Evolutionary conservation across 495 filamentous ascomycete genomes (phyloP).

Genomic region (Penicillium canariense): DNA sequence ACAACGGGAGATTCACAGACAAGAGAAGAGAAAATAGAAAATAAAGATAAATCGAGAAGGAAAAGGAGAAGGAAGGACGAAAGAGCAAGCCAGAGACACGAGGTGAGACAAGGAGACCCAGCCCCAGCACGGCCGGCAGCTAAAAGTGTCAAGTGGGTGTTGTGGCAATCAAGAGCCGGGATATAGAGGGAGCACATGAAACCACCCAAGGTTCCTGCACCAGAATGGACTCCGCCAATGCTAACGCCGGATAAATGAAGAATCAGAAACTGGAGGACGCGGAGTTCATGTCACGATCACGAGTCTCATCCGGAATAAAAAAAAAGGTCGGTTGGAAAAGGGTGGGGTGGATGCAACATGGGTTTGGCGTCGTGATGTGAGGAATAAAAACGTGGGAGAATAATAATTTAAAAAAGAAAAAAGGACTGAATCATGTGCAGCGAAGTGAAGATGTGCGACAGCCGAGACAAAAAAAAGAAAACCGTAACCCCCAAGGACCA

Average conservation of each 20-base stretch:
- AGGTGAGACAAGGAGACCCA: conserved; percentile 1
- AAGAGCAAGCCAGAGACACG: conserved; percentile 12
- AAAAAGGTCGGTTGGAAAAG: conserved; percentile 11
- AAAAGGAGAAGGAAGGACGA: conserved; percentile 14
- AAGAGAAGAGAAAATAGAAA: conserved; percentile 16
- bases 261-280: conserved; percentile 27
- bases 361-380: conserved; percentile 24
- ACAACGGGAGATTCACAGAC: conserved; percentile 9
- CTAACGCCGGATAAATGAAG: conserved; percentile 35
- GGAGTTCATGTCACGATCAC: conserved; percentile 24
- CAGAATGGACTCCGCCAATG: conserved; percentile 32
- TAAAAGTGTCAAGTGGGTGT: background rate
- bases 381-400: conserved; percentile 2
- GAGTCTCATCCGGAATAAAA: conserved; percentile 24
- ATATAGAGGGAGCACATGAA: conserved; percentile 27
- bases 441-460: conserved; percentile 22
- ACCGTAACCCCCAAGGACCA: conserved; percentile 23
- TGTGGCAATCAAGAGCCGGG: conserved; percentile 10
- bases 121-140: background rate
- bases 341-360: conserved; percentile 17
- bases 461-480: conserved; percentile 3
- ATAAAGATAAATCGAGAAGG: conserved; percentile 16
- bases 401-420: conserved; percentile 15
- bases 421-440: conserved; percentile 42
- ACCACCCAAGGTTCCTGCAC: conserved; percentile 25